These are phyloP conservation scores for Exophiala oligosperma DNA, from an alignment of 2,329 filamentous ascomycete genomes.

Conservation along the genomic window DNA sequence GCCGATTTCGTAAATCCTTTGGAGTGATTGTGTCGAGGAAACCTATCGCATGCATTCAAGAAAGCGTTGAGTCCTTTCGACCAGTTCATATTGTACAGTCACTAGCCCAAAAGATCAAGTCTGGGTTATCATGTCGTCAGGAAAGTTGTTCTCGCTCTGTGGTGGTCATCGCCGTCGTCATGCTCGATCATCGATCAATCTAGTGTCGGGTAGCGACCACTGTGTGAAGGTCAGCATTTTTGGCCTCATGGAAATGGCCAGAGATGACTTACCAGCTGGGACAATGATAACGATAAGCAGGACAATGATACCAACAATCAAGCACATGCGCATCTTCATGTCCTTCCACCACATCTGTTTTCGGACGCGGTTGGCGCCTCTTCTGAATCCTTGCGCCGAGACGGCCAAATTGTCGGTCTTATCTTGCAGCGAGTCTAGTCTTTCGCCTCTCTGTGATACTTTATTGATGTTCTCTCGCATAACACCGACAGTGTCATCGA, in stretches of 20 bases:
- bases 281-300: conserved; percentile 93
- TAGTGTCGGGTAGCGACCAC: conserved; percentile 28
- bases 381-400: conserved; percentile 92
- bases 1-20: background rate
- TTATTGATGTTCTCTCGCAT: conserved; percentile 99
- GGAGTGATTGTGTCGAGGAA: background rate
- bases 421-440: conserved; percentile 83
- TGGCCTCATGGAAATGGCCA: background rate
- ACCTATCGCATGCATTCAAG: background rate
- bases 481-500: conserved; percentile 89
- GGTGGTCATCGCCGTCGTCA: background rate
- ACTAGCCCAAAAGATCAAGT: conserved; percentile 12
- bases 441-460: conserved; percentile 87
- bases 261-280: conserved; percentile 69
- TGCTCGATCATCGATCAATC: background rate
- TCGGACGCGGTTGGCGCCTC: conserved; percentile 92
- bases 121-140: conserved; percentile 13
- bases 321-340: conserved; percentile 99
- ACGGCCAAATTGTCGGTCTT: conserved; percentile 91
- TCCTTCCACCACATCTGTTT: conserved; percentile 99
- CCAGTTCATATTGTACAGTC: conserved; percentile 12
- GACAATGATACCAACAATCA: conserved; percentile 87
- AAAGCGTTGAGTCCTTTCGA: background rate
- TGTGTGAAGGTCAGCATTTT: conserved; percentile 11
- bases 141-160: background rate